Base-by-base conservation (phyloP, 73 alveolate genomes). In the Paramecium tetraurelia region DNA sequence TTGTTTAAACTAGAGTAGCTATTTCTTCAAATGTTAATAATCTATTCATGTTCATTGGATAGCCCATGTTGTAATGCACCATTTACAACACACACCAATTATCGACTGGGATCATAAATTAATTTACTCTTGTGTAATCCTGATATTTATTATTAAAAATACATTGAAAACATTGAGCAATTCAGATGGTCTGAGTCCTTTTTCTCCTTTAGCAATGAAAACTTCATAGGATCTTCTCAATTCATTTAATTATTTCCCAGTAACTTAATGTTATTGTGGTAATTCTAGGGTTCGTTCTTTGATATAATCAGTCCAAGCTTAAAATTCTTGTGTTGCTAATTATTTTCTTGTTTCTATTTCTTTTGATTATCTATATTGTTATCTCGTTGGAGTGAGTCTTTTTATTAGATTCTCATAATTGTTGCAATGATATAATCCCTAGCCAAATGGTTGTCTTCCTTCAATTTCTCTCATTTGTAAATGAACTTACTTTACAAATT, bases 71-170 rank as follows among this genome's bases (percentile, higher is more conserved):
- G 14, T 21, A 48, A 44, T 80, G 36, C 0, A 80, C 44, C 90
- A 80, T 41, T 80, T 80, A 48, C 7, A 80, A 31, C 3, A 80
- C 57, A 80, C 90, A 80, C 90, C 90, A 80, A 80, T 80, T 80
- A 80, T 80, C 90, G 20, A 80, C 16, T 41, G 90, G 90, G 7
- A 80, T 80, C 1, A 27, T 44, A 80, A 80, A 80, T 80, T 80
- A 20, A 80, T 80, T 33, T 11, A 80, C 70, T 46, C 57, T 80
- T 38, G 90, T 48, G 18, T 80, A 80, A 48, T 41, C 70, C 46
- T 80, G 48, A 18, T 31, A 18, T 22, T 3, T 18, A 44, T 18
- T 44, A 80, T 22, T 35, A 43, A 2, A 44, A 24, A 22, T 80
- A 63, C 84, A 63, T 63, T 63, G 10, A 63, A 63, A 63, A 63